Conservation (phyloP, 768 basidiomycete genomes). For the Dioszegia crocea region DNA sequence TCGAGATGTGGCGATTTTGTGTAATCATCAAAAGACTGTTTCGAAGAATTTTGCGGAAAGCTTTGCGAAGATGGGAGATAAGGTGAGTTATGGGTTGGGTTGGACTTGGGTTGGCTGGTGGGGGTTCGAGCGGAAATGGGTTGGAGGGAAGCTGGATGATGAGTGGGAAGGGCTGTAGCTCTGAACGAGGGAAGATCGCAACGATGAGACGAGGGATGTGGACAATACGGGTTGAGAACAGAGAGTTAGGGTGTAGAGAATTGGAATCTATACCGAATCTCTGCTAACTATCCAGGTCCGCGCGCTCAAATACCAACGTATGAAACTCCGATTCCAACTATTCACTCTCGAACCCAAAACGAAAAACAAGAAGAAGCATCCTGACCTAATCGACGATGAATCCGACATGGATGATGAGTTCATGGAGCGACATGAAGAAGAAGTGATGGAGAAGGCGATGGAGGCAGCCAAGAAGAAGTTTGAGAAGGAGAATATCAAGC, state of each 20-base stretch:
- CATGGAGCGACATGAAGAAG: constrained; percentile 73
- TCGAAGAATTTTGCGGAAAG: constrained; percentile 88
- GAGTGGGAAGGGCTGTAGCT: too few relatives aligned
- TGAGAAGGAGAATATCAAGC: constrained; percentile 72
- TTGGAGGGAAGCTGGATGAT: too few relatives aligned
- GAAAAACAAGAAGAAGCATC: constrained; percentile 66
- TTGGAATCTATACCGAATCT: not conserved
- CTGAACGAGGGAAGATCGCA: too few relatives aligned
- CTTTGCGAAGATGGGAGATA: constrained; percentile 90
- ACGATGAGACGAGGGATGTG: not conserved
- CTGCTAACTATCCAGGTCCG: constrained; percentile 59
- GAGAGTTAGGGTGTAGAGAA: not conserved
- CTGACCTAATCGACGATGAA: constrained; percentile 70
- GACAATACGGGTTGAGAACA: too few relatives aligned
- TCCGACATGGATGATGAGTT: constrained; percentile 94
- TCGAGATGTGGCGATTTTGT: constrained; percentile 91
- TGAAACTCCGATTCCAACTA: constrained; percentile 88
- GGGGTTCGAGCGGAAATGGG: too few relatives aligned
- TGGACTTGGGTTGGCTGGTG: not conserved
- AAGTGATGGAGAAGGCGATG: constrained; percentile 70
- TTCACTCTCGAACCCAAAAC: constrained; percentile 71
- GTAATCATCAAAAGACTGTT: constrained; percentile 95
- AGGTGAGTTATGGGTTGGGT: constrained; percentile 56
- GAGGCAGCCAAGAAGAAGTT: constrained; percentile 93
- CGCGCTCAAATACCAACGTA: constrained; percentile 88